Base-by-base conservation (phyloP, 2,329 filamentous ascomycete genomes). In the Neurospora sp. region DNA sequence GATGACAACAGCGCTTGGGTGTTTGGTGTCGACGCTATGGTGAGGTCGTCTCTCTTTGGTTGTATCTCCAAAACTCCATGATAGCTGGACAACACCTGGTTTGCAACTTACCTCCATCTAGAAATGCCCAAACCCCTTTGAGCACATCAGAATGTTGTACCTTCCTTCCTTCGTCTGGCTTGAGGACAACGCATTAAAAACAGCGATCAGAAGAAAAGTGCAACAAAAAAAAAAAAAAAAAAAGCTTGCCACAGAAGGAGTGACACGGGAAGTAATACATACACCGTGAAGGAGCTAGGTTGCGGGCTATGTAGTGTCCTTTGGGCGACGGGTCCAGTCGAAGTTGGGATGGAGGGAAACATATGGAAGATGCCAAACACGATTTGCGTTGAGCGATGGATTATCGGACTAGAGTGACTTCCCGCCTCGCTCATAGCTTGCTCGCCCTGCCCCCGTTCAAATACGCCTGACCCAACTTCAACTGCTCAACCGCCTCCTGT, bases 401-500 rank as follows among this genome's bases (percentile, higher is more conserved):
- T 66, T 28, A 15, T 13, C 19, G 11, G 11, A 52, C 19, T 28
- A 28, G 11, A 23, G 19, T 11, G 5, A 28, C 74, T 73, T 46
- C 73, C 71, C 38, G 73, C 71, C 68, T 78, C 75, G 38, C 76
- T 81, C 72, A 85, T 70, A 84, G 75, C 75, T 79, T 82, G 73
- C 82, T 81, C 33, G 33, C 33, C 66, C 42, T 70, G 10, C 76
- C 77, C 23, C 72, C 76, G 36, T 62, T 77, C 71, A 94, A 78
- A 80, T 91, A 94, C 2, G 81, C 80, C 46, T 84, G 82, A 4
- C 89, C 91, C 38, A 84, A 78, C 78, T 84, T 87, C 75, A 96
- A 77, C 84, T 90, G 87, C 1, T 86, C 84, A 9, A 89, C 88
- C 1, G 92, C 93, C 78, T 94, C 90, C 23, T 82, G 81, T 10